phyloP scores from a whole-genome alignment of 768 basidiomycete genomes.

The Trametes elegans region DNA sequence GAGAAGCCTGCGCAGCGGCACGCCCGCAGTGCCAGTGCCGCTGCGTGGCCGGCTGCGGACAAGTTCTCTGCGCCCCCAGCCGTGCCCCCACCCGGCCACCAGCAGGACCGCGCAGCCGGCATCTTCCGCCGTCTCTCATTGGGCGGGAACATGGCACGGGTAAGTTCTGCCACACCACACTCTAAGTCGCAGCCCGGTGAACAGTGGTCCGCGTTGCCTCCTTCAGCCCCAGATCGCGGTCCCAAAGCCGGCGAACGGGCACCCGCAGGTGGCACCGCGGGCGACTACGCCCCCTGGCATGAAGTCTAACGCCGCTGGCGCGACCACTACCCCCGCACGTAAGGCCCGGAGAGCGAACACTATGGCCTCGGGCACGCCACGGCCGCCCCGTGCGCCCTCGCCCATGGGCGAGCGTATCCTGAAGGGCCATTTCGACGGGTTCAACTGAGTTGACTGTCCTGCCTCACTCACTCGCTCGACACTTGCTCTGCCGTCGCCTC shows the following conservation, averaged over 20 bases:
- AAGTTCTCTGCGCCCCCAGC: slow-evolving; percentile 49
- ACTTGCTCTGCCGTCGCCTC: neutral
- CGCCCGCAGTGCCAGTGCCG: slow-evolving; percentile 57
- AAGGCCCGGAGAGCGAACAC: slow-evolving; percentile 61
- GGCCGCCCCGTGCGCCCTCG: slow-evolving; percentile 59
- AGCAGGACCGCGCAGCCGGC: slow-evolving; percentile 65
- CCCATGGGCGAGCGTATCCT: slow-evolving; percentile 91
- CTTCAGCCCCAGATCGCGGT: slow-evolving; percentile 18
- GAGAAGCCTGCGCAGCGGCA: slow-evolving; percentile 17
- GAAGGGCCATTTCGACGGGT: slow-evolving; percentile 89
- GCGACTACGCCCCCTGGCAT: slow-evolving; percentile 22
- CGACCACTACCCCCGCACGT: slow-evolving; percentile 21
- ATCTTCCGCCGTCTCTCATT: slow-evolving; percentile 76
- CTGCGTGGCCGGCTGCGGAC: slow-evolving; percentile 43
- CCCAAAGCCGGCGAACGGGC: slow-evolving; percentile 7
- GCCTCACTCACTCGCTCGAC: neutral
- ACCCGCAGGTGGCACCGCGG: slow-evolving; percentile 9
- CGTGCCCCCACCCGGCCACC: slow-evolving; percentile 43
- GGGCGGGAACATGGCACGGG: slow-evolving; percentile 55
- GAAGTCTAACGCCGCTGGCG: slow-evolving; percentile 8
- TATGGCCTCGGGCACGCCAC: slow-evolving; percentile 45
- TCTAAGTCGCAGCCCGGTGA: slow-evolving; percentile 25
- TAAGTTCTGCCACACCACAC: slow-evolving; percentile 33
- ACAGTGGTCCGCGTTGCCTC: slow-evolving; percentile 20
- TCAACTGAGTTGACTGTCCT: slow-evolving; percentile 49